These are phyloP conservation scores for Eucalyptus decipiens DNA, from an alignment of 345 rosid genomes.

Conservation along the genomic window DNA sequence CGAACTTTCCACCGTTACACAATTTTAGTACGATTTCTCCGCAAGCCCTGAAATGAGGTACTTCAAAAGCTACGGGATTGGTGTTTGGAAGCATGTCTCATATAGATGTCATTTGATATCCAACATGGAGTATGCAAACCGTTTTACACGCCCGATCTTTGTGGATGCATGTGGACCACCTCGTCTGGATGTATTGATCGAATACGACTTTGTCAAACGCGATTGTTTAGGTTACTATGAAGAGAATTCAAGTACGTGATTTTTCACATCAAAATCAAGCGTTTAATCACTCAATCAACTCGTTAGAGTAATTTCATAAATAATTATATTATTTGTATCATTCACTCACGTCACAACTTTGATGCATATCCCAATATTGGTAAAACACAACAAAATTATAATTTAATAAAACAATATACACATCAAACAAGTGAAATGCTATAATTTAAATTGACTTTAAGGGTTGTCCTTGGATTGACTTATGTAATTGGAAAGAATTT, in stretches of 20 bases:
- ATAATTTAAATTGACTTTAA: neutral
- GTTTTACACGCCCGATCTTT: neutral
- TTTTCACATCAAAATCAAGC: accelerated
- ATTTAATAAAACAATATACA: neutral
- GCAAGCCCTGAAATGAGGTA: neutral
- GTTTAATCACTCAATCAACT: neutral
- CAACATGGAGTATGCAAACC: neutral
- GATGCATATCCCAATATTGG: neutral
- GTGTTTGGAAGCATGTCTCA: no score
- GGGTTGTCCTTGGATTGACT: neutral
- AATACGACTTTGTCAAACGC: neutral
- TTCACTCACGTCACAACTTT: accelerated
- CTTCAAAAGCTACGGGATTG: neutral
- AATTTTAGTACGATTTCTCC: neutral
- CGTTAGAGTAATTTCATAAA: accelerated
- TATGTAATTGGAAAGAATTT: neutral
- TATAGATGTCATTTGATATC: no score
- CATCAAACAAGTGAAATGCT: accelerated
- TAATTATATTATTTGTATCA: accelerated
- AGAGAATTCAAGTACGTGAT: accelerated
- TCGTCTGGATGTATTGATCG: accelerated
- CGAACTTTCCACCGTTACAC: neutral
- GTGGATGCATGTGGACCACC: neutral
- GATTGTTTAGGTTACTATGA: accelerated
- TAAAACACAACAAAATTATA: neutral